A percentile compares a stretch with the other conserved stretches of the same genome.
These are phyloP conservation scores for Aegilops bicornis DNA, from an alignment of 176 grass and related monocot genomes.

Conservation along the genomic window DNA sequence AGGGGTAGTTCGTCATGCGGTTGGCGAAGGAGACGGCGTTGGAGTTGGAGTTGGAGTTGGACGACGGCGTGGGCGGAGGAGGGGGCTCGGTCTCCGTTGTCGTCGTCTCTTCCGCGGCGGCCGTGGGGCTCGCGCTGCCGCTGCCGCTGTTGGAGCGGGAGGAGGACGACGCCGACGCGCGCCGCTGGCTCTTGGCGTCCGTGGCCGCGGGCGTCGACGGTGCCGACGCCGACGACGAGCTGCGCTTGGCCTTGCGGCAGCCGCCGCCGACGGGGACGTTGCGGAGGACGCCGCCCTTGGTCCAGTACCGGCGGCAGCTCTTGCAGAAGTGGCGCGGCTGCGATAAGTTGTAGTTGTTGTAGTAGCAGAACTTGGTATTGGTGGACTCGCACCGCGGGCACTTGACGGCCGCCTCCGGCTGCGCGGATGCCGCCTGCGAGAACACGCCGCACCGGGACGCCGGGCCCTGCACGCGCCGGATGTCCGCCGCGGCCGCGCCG, in stretches of 20 bases:
- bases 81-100: background rate
- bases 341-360: slow-evolving; percentile 95
- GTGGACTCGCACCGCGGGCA: slow-evolving; percentile 92
- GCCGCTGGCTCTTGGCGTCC: slow-evolving; percentile 39
- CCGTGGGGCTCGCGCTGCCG: slow-evolving; percentile 33
- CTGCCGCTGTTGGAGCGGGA: slow-evolving; percentile 31
- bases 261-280: slow-evolving; percentile 91
- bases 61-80: slow-evolving; percentile 14
- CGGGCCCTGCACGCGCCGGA: slow-evolving; percentile 24
- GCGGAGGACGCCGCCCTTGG: slow-evolving; percentile 83
- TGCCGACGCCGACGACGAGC: slow-evolving; percentile 17
- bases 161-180: slow-evolving; percentile 23
- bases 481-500: slow-evolving; percentile 19
- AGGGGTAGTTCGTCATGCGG: slow-evolving; percentile 19
- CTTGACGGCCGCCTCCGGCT: slow-evolving; percentile 60
- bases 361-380: slow-evolving; percentile 99
- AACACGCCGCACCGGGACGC: slow-evolving; percentile 21
- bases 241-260: slow-evolving; percentile 68
- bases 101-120: background rate
- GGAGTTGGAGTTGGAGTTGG: background rate
- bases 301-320: slow-evolving; percentile 97
- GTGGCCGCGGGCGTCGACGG: slow-evolving; percentile 19
- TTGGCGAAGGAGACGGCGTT: background rate
- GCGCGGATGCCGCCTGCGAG: background rate
- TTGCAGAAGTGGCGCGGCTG: slow-evolving; percentile 98